A percentile compares a stretch with the other conserved stretches of the same genome.
These are phyloP conservation scores for Mycena olivaceomarginata DNA, from an alignment of 768 basidiomycete species.

Conservation along the genomic window DNA sequence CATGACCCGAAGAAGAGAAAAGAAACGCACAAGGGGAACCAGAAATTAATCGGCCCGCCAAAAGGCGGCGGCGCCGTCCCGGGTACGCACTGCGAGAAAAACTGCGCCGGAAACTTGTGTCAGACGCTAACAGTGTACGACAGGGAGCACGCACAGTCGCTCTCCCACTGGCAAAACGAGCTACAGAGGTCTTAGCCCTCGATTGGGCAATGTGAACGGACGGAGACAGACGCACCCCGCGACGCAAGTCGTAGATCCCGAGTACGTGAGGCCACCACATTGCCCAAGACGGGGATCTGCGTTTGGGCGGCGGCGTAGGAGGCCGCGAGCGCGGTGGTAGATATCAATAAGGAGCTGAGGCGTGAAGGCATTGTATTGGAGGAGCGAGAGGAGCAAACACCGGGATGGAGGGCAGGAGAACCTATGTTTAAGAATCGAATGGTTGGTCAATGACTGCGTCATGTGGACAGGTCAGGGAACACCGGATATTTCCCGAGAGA, in stretches of 20 bases:
- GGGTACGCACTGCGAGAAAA: slow-evolving; percentile 64
- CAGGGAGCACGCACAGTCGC: slow-evolving; percentile 3
- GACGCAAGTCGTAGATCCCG: slow-evolving; percentile 64
- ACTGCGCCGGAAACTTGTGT: slow-evolving; percentile 46
- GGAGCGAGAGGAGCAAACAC: too few species aligned
- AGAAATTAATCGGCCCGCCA: slow-evolving; percentile 55
- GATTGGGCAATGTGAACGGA: neutral
- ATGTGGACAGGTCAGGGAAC: too few species aligned
- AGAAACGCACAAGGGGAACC: slow-evolving; percentile 39
- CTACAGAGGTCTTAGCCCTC: neutral
- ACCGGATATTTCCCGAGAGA: too few species aligned
- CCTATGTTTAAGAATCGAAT: too few species aligned
- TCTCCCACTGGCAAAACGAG: slow-evolving; percentile 4
- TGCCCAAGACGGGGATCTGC: slow-evolving; percentile 23
- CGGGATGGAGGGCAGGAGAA: too few species aligned
- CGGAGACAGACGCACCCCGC: slow-evolving; percentile 54
- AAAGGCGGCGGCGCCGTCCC: slow-evolving; percentile 50
- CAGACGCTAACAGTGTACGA: neutral
- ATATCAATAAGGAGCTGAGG: neutral
- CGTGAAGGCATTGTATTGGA: too few species aligned
- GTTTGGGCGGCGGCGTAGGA: neutral
- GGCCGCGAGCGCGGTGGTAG: neutral
- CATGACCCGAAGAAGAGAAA: neutral
- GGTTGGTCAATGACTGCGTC: too few species aligned
- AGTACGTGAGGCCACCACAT: slow-evolving; percentile 20